Percentiles rank a stretch among this genome's conserved stretches.
Conservation (phyloP, 257 asterid genomes). For the Craterostigma plantagineum region DNA sequence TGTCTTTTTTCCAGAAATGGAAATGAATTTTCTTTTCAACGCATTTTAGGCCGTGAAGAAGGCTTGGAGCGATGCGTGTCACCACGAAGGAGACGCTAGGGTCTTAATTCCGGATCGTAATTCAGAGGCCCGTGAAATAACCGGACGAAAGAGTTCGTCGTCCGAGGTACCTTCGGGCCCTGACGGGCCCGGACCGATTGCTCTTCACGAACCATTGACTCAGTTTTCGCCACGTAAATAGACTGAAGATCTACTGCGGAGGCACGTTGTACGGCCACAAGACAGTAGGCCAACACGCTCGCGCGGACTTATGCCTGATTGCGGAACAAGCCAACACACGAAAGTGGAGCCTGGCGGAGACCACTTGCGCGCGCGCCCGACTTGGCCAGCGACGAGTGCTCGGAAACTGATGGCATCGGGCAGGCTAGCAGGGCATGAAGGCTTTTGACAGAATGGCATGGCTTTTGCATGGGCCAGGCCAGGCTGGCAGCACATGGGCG, state of each 20-base stretch:
- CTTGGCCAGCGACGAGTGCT: no score
- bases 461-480: no score
- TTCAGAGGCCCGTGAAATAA: slow-evolving; percentile 31
- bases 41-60: slow-evolving; percentile 19
- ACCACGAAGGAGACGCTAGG: slow-evolving; percentile 13
- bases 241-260: slow-evolving; percentile 17
- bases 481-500: no score
- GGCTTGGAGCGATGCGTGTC: slow-evolving; percentile 33
- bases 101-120: no score
- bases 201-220: slow-evolving; percentile 22
- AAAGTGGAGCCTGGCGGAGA: no score
- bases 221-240: slow-evolving; percentile 14
- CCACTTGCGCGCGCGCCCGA: no score
- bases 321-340: no score
- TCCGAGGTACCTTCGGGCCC: slow-evolving; percentile 18
- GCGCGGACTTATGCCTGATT: slow-evolving; percentile 24
- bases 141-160: slow-evolving; percentile 7
- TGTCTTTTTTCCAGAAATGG: no score
- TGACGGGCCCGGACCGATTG: slow-evolving; percentile 3
- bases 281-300: no score
- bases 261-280: slow-evolving; percentile 26
- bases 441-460: no score
- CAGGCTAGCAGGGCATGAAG: no score
- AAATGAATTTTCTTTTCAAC: not conserved
- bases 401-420: no score